phyloP scores from a whole-genome alignment of 139 green algal species.

The Dunaliella primolecta region DNA sequence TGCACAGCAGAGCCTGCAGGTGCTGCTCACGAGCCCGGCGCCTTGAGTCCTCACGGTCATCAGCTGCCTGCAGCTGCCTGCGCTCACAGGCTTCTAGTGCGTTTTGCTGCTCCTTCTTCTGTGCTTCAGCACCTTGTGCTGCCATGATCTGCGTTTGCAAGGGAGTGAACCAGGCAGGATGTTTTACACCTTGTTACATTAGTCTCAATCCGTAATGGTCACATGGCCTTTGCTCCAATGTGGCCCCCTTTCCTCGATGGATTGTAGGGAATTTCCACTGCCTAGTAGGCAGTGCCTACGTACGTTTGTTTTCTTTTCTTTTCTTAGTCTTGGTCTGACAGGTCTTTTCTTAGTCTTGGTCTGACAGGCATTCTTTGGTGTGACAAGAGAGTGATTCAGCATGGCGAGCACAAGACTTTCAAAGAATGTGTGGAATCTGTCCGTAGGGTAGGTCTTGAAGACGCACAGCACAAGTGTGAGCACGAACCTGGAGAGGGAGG shows the following conservation, averaged over 20 bases:
- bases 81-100: background rate
- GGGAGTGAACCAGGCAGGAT: too few species aligned
- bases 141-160: background rate
- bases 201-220: background rate
- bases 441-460: background rate
- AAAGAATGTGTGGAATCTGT: too few species aligned
- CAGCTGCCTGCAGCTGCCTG: background rate
- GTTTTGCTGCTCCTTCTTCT: background rate
- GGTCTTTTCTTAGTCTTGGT: background rate
- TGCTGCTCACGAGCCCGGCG: background rate
- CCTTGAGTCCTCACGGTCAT: background rate
- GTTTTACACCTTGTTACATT: background rate
- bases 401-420: too few species aligned
- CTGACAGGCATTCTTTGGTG: background rate
- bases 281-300: background rate
- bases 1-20: too few species aligned
- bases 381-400: background rate
- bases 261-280: background rate
- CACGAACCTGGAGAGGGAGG: constrained; percentile 41
- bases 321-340: background rate
- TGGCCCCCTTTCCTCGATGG: too few species aligned
- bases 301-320: background rate
- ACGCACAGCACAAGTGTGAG: background rate
- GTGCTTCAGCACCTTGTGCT: background rate
- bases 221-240: background rate